Conservation (phyloP, 768 basidiomycete genomes). For the Termitomyces sp. region DNA sequence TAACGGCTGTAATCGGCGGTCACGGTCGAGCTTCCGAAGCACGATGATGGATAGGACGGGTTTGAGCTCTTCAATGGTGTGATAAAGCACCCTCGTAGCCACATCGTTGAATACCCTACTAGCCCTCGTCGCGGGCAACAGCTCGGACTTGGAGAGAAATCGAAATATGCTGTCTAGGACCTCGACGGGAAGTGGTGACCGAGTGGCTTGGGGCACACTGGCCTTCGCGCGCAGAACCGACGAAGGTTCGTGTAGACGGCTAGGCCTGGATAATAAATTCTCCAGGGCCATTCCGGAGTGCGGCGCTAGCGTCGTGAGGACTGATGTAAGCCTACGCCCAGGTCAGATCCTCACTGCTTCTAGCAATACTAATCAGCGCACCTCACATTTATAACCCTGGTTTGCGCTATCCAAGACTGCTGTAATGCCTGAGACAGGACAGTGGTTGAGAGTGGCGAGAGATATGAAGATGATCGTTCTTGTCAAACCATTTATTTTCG, state of each 20-base stretch:
- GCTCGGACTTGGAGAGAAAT: conserved; percentile 14
- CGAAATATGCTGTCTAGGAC: conserved; percentile 24
- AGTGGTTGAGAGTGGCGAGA: not conserved
- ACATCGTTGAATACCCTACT: conserved; percentile 24
- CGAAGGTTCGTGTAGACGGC: not conserved
- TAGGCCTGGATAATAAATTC: not conserved
- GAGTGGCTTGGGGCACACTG: not conserved
- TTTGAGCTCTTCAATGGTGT: conserved; percentile 25
- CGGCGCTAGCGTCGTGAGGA: not conserved
- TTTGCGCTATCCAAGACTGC: not conserved
- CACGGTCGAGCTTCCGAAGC: conserved; percentile 33
- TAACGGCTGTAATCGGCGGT: conserved; percentile 27
- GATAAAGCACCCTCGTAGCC: conserved; percentile 24
- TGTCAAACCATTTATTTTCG: not conserved
- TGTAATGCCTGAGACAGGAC: not conserved
- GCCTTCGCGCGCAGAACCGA: not conserved
- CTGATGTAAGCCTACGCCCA: conserved; percentile 1
- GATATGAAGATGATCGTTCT: not conserved
- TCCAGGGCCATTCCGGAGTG: not conserved
- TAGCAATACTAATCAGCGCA: not conserved
- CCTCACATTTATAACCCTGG: conserved; percentile 3
- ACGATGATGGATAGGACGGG: conserved; percentile 27
- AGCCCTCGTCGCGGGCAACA: conserved; percentile 16
- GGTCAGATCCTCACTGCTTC: conserved; percentile 1
- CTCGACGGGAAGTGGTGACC: conserved; percentile 25